Percentiles rank a stretch among this genome's conserved stretches.
Conservation (phyloP, 495 filamentous ascomycete genomes). For the Penicillium verhagenii region DNA sequence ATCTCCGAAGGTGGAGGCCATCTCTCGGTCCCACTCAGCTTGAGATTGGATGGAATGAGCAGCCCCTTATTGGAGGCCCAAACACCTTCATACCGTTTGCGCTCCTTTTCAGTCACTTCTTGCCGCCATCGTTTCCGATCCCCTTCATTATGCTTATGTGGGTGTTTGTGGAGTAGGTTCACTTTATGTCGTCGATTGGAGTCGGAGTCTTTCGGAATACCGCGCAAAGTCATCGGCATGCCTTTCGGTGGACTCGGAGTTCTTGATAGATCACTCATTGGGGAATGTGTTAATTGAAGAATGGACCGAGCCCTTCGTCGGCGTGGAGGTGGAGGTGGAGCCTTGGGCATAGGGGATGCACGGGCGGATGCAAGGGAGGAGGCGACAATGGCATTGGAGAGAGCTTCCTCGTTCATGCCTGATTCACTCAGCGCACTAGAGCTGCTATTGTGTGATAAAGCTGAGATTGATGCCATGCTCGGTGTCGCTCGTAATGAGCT, state of each 20-base stretch:
- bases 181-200: slow-evolving; percentile 43
- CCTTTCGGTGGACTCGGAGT: slow-evolving; percentile 56
- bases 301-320: slow-evolving; percentile 49
- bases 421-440: slow-evolving; percentile 26
- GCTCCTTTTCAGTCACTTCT: slow-evolving; percentile 70
- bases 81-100: slow-evolving; percentile 92
- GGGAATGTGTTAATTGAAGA: slow-evolving; percentile 35
- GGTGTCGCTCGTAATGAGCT: slow-evolving; percentile 25
- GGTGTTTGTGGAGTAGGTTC: slow-evolving; percentile 62
- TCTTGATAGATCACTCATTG: slow-evolving; percentile 39
- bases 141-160: slow-evolving; percentile 86
- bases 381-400: slow-evolving; percentile 79
- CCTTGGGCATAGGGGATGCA: slow-evolving; percentile 50
- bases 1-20: slow-evolving; percentile 45
- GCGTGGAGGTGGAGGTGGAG: slow-evolving; percentile 44
- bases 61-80: slow-evolving; percentile 92
- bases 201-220: slow-evolving; percentile 55
- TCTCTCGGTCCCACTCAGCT: slow-evolving; percentile 2
- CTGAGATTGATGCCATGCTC: slow-evolving; percentile 28
- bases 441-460: slow-evolving; percentile 29
- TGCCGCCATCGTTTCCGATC: slow-evolving; percentile 81
- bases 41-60: slow-evolving; percentile 33
- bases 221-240: slow-evolving; percentile 74
- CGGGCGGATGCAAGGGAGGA: slow-evolving; percentile 77
- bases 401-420: slow-evolving; percentile 45